Evolutionary conservation across 495 filamentous ascomycete genomes (phyloP).

Genomic region (Xylaria nigripes): DNA sequence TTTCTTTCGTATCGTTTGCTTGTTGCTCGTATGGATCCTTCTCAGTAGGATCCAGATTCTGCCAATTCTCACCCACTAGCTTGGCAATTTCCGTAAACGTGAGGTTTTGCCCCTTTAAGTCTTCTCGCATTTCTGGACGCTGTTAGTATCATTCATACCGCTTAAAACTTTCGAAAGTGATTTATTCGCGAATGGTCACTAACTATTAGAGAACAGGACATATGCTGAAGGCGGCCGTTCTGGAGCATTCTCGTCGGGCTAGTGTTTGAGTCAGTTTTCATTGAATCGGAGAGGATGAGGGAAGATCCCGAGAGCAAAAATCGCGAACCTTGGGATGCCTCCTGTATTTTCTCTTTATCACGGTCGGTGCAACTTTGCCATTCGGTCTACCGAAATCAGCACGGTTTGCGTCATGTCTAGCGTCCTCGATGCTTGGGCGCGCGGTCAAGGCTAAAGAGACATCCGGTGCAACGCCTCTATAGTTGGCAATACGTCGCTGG

Average conservation of each 20-base stretch:
- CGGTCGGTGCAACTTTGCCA: slow-evolving; percentile 21
- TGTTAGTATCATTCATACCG: neutral
- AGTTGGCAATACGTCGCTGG: slow-evolving; percentile 45
- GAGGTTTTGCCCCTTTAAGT: slow-evolving; percentile 60
- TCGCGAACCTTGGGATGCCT: slow-evolving; percentile 64
- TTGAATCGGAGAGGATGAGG: neutral
- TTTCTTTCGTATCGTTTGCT: slow-evolving; percentile 61
- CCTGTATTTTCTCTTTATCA: slow-evolving; percentile 63
- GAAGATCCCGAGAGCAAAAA: neutral
- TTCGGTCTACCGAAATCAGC: slow-evolving; percentile 28
- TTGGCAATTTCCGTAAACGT: slow-evolving; percentile 79
- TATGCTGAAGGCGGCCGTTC: slow-evolving; percentile 72
- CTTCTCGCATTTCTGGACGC: slow-evolving; percentile 57
- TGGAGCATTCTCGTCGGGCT: slow-evolving; percentile 70
- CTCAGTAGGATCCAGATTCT: slow-evolving; percentile 51
- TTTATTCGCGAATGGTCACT: slow-evolving; percentile 21
- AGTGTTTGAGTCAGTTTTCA: slow-evolving; percentile 5
- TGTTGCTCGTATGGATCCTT: slow-evolving; percentile 65
- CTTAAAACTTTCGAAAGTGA: neutral
- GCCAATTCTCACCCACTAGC: slow-evolving; percentile 72
- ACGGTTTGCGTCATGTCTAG: slow-evolving; percentile 25
- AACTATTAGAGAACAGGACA: slow-evolving; percentile 77
- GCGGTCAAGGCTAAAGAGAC: slow-evolving; percentile 34
- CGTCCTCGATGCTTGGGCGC: slow-evolving; percentile 33
- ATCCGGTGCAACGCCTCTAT: slow-evolving; percentile 48